phyloP scores from a whole-genome alignment of 345 rosid genomes.

The Raphanus raphanistrum region DNA sequence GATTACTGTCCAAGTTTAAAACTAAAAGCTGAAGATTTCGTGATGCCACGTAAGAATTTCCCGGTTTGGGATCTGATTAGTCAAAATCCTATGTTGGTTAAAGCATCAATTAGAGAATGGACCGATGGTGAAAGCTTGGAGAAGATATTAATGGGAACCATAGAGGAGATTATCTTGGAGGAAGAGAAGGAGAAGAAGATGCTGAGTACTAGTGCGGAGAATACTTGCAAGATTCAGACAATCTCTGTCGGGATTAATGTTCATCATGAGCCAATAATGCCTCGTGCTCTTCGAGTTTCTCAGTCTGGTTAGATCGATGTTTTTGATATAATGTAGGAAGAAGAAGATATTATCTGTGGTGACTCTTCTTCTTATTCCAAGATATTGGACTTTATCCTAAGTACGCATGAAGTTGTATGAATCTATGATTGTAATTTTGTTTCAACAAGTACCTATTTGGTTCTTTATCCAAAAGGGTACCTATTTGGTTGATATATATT shows the following conservation, averaged over 20 bases:
- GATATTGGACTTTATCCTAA: slow-evolving; percentile 20
- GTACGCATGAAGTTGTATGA: not conserved
- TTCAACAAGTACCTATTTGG: not conserved
- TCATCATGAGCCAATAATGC: slow-evolving; percentile 30
- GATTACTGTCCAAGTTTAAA: slow-evolving; percentile 85
- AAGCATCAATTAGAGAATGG: slow-evolving; percentile 78
- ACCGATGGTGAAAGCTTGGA: slow-evolving; percentile 66
- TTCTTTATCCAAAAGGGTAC: not conserved
- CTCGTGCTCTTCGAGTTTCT: slow-evolving; percentile 35
- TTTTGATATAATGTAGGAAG: not conserved
- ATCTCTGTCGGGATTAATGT: slow-evolving; percentile 28
- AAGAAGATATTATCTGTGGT: not conserved
- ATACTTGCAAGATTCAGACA: slow-evolving; percentile 33
- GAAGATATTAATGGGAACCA: slow-evolving; percentile 40
- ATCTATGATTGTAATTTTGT: not conserved
- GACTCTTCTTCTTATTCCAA: slow-evolving; percentile 12
- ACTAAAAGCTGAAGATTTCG: slow-evolving; percentile 51
- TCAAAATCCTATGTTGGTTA: slow-evolving; percentile 50
- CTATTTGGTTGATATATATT: not conserved
- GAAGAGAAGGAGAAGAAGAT: slow-evolving; percentile 33
- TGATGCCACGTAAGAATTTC: slow-evolving; percentile 87
- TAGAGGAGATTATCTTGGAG: slow-evolving; percentile 34
- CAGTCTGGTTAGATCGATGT: slow-evolving; percentile 26
- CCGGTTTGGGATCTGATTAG: slow-evolving; percentile 82
- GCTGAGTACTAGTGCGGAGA: not conserved